phyloP scores from a whole-genome alignment of 805 yeast genomes.

The Myxozyma geophila region DNA sequence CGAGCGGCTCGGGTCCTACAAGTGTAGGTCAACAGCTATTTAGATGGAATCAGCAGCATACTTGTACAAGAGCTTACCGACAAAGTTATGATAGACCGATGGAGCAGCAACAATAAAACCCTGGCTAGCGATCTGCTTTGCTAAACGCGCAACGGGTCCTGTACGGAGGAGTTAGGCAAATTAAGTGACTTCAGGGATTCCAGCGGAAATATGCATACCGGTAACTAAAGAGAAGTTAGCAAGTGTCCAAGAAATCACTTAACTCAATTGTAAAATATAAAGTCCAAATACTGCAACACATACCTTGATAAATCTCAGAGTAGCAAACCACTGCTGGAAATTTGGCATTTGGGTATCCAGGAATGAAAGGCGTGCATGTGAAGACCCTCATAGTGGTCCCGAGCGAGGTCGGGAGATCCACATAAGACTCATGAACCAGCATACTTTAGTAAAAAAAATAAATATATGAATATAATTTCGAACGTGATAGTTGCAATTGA shows the following conservation, averaged over 20 bases:
- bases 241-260: neutral
- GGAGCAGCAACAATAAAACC: constrained; percentile 83
- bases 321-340: constrained; percentile 82
- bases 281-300: neutral
- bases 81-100: constrained; percentile 77
- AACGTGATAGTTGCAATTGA: neutral
- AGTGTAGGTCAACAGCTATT: neutral
- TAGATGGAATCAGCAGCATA: neutral
- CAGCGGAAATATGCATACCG: constrained; percentile 8
- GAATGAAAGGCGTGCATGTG: constrained; percentile 68
- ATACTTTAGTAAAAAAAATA: constrained; percentile 44
- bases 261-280: neutral
- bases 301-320: constrained; percentile 76
- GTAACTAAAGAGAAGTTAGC: constrained; percentile 11
- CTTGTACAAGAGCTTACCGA: constrained; percentile 40
- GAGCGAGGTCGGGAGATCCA: constrained; percentile 67
- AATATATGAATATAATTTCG: neutral
- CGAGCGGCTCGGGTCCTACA: constrained; percentile 59
- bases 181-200: neutral
- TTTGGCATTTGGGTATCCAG: constrained; percentile 75
- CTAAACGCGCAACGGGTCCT: constrained; percentile 80
- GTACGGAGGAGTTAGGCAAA: constrained; percentile 42
- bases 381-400: constrained; percentile 70
- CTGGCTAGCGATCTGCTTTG: constrained; percentile 75
- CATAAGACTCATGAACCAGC: constrained; percentile 69